Evolutionary conservation across 2,329 filamentous ascomycete genomes (phyloP), one percentile per base, ranked within the genome.

Genomic region (Botrytis squamosa): DNA sequence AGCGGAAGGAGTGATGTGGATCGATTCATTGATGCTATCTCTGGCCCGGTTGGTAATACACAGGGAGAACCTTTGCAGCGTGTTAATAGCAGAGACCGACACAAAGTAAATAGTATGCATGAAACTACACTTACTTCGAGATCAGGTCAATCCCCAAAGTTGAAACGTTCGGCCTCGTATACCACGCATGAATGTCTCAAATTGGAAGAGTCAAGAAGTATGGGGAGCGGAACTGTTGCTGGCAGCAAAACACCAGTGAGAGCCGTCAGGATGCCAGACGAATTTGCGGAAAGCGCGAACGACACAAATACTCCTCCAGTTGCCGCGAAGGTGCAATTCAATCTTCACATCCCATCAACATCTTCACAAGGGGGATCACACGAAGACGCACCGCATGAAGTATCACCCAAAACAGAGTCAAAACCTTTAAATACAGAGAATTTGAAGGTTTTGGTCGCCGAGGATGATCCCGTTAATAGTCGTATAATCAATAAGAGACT

Each of bases 401-500:
- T 4, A 9, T 38, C 52, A 64, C n/a, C 52, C 46, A 49, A 40
- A 59, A 29, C 40, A 38, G 25, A 57, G n/a, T 1, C 36, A 36
- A 25, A 4, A 18, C 22, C 44, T 29, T 74, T 71, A 3, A 68
- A 77, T 57, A 74, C 76, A 2, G 73, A 80, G 36, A 73, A 80
- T 69, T 74, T 81, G n/a, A 76, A 87, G 29, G 89, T 97, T 4
- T 85, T 97, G 36, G 89, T 97, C 44, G 94, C 94, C 0, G 94
- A 97, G 79, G 94, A 97, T 77, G 94, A 97, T 78, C 93, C 93
- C 0, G 90, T 97, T 78, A 97, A 97, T 78, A 93, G 92, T 82
- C 92, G 90, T 75, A 93, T 97, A 65, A 84, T 97, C 60, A 89
- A 90, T 78, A 97, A 97, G 79, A 85, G 94, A n/a, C 82, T 97